Base-by-base conservation (phyloP, 1,284 basidiomycete species). In the Malassezia obtusa region DNA sequence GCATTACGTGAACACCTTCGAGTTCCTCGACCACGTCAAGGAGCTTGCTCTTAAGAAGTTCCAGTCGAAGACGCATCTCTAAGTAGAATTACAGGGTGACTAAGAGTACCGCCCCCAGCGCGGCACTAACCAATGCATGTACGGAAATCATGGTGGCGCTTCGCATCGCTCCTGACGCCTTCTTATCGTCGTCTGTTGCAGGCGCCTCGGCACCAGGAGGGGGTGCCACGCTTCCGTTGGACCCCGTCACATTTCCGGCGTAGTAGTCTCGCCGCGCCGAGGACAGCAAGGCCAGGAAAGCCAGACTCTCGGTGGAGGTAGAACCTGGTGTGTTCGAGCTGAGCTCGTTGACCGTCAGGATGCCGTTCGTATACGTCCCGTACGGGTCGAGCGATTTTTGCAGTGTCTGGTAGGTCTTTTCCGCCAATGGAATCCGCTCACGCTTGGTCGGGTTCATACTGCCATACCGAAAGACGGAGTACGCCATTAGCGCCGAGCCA, bases 1-100 rank as follows among this genome's bases (percentile, higher is more conserved):
- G 47, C 65, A 71, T 61, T 73, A 73, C 51, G 67, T 73, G 36
- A 70, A 39, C 40, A 73, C 70, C 19, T 64, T 63, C 45, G 66
- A 68, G 45, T 73, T 65, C 63, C 58, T 73, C 14, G 68, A 71
- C 57, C 61, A 65, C 43, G 66, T 73, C 22, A 60, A 64, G 36
- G 57, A 64, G 40, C 56, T 57, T 14, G 62, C 71, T 30, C 60
- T 61, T 47, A 30, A 58, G 22, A 67, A 66, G 59, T 60, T 71
- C 8, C 38, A 41, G 26, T 22, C 15, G 6, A 36, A 47, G 14
- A 30, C 47, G 4, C 28, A 30, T 32, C 25, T 41, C 32, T 44
- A 26, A 37, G 17, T 46, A 8, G 38, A 39, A 35, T 33, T 48
- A 48, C 22, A 48, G 10, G 1, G 21, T n/a, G 10, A 17, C 35